These are phyloP conservation scores for Trichosanthes cucumerina DNA, from an alignment of 306 rosid genomes.

Conservation along the genomic window DNA sequence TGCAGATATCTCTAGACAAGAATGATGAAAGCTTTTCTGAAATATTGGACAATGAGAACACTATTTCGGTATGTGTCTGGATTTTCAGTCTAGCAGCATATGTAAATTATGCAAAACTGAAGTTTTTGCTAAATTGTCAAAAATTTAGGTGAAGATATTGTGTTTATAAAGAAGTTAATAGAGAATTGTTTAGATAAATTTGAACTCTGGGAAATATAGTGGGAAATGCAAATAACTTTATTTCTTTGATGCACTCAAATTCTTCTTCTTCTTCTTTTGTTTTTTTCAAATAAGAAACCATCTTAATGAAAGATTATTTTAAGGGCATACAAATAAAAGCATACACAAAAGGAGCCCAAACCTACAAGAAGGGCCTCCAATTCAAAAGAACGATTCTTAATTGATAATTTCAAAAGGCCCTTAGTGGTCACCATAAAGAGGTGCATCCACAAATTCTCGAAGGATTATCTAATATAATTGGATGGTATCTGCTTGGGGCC, in stretches of 20 bases:
- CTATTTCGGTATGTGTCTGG: conserved; percentile 28
- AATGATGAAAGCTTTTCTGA: conserved; percentile 36
- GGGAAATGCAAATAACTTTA: neutral
- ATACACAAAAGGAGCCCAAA: too few relatives aligned
- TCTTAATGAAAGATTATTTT: too few relatives aligned
- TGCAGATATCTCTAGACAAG: conserved; percentile 43
- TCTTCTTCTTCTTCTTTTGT: neutral
- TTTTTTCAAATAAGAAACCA: too few relatives aligned
- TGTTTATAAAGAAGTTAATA: neutral
- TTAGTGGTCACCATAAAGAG: too few relatives aligned
- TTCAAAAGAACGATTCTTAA: too few relatives aligned
- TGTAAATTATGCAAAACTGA: neutral
- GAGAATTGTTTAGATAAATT: neutral
- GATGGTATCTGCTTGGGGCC: neutral
- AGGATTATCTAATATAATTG: neutral
- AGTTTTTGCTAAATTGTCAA: neutral
- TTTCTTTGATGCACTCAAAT: neutral
- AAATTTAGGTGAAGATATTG: neutral
- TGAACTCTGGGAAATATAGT: neutral
- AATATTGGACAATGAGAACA: conserved; percentile 27
- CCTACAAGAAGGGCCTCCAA: too few relatives aligned
- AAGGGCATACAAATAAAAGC: too few relatives aligned
- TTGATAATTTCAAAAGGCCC: too few relatives aligned
- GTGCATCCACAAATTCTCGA: neutral
- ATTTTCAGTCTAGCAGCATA: neutral